Conservation (phyloP, 139 green algal species). For the Tetraselmis chui region DNA sequence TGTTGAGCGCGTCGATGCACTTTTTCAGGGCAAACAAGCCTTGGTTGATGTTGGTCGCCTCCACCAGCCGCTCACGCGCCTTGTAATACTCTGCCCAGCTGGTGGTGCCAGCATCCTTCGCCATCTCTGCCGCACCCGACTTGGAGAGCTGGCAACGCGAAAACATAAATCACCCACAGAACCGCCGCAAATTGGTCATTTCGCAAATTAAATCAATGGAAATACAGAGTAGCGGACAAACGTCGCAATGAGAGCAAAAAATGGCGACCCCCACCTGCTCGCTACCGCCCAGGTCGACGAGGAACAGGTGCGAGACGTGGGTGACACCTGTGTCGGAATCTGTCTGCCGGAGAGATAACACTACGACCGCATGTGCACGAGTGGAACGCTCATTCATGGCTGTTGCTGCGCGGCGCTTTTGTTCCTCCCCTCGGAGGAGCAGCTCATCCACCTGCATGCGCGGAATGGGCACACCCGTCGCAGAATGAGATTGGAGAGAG, state of each 20-base stretch:
- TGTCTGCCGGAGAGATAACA: conserved; percentile 13
- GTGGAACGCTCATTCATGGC: conserved; percentile 23
- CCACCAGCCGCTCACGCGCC: conserved; percentile 5
- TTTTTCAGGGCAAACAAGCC: conserved; percentile 22
- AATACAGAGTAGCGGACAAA: no score
- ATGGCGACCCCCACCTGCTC: conserved; percentile 3
- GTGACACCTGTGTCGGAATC: not conserved
- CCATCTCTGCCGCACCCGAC: conserved; percentile 10
- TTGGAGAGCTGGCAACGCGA: conserved; percentile 19
- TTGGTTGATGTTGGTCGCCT: conserved; percentile 21
- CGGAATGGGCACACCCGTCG: not conserved
- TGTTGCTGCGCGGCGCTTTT: conserved; percentile 19
- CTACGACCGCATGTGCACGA: conserved; percentile 17
- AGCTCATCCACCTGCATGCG: not conserved
- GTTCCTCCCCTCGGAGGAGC: conserved; percentile 15
- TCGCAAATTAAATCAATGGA: no score
- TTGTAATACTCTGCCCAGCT: conserved; percentile 23
- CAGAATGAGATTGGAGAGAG: no score
- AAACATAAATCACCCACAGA: no score
- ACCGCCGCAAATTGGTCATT: no score
- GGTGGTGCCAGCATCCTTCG: not conserved
- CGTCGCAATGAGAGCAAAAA: no score
- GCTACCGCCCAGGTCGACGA: conserved; percentile 19
- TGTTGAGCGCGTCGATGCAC: conserved; percentile 22
- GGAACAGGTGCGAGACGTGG: conserved; percentile 5